Conservation (phyloP, 2,329 filamentous ascomycete species). For the Pseudopithomyces chartarum region DNA sequence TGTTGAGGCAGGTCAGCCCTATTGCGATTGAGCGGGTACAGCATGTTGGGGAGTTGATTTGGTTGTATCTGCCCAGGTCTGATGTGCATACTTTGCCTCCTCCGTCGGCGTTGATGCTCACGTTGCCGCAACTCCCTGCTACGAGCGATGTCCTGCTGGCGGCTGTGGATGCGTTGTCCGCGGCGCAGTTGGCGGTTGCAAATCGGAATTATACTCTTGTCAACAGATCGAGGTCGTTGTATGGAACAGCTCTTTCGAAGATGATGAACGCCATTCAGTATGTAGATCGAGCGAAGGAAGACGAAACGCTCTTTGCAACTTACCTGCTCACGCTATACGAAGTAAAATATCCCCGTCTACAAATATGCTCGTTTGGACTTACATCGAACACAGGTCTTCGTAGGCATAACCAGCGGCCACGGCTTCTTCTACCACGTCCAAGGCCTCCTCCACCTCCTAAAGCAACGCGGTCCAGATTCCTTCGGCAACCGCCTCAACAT, state of each 20-base stretch:
- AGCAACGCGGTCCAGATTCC: constrained; percentile 37
- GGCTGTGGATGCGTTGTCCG: constrained; percentile 40
- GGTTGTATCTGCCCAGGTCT: constrained; percentile 35
- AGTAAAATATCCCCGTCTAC: constrained; percentile 14
- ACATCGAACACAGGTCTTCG: constrained; percentile 33
- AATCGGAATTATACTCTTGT: constrained; percentile 36
- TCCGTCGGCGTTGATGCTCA: constrained; percentile 42
- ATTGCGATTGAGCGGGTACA: constrained; percentile 43
- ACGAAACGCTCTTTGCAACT: constrained; percentile 42
- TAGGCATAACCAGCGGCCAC: constrained; percentile 38
- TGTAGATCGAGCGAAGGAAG: constrained; percentile 30
- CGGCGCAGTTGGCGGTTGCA: constrained; percentile 40
- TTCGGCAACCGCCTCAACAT: constrained; percentile 36
- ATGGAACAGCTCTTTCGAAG: constrained; percentile 39
- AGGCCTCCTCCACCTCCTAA: constrained; percentile 38
- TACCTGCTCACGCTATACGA: constrained; percentile 43
- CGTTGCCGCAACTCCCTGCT: constrained; percentile 36
- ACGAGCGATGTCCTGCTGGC: constrained; percentile 36
- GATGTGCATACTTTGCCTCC: constrained; percentile 38
- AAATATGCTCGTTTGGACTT: not conserved
- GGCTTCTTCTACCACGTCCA: constrained; percentile 46
- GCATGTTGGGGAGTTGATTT: constrained; percentile 38
- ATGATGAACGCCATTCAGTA: constrained; percentile 38
- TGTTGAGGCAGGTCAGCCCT: constrained; percentile 39
- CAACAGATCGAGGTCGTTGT: constrained; percentile 41